phyloP scores from a whole-genome alignment of 176 grass and related monocot species.

The Urochloa ruziziensis region DNA sequence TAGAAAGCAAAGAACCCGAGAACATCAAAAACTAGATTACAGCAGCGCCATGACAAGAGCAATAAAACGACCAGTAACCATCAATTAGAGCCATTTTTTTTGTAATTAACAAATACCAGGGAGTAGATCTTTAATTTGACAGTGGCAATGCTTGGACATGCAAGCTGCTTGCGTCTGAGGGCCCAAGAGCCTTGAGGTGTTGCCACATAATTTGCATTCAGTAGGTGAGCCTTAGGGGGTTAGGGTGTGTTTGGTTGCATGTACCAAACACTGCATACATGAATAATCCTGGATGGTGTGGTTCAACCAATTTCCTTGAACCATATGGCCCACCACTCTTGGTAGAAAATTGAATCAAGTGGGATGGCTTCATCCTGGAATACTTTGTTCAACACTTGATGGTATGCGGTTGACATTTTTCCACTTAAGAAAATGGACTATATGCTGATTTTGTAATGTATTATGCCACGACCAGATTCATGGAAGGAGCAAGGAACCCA shows the following conservation, averaged over 20 bases:
- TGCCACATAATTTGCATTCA: not conserved
- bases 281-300: no score
- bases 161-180: not conserved
- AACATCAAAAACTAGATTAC: no score
- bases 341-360: no score
- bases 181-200: not conserved
- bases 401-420: not conserved
- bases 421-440: not conserved
- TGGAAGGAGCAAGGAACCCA: constrained; percentile 35
- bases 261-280: no score
- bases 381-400: not conserved
- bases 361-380: no score
- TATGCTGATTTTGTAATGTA: constrained; percentile 7
- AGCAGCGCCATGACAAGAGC: no score
- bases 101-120: not conserved
- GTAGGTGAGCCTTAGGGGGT: not conserved
- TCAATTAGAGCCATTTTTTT: no score
- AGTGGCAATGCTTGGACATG: not conserved
- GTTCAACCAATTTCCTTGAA: no score
- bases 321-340: no score
- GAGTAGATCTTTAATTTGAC: not conserved
- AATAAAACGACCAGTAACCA: no score
- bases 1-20: no score
- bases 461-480: constrained; percentile 54
- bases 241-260: no score